Base-by-base conservation (phyloP, 179 eudicot species). In the Beta lomatogona region DNA sequence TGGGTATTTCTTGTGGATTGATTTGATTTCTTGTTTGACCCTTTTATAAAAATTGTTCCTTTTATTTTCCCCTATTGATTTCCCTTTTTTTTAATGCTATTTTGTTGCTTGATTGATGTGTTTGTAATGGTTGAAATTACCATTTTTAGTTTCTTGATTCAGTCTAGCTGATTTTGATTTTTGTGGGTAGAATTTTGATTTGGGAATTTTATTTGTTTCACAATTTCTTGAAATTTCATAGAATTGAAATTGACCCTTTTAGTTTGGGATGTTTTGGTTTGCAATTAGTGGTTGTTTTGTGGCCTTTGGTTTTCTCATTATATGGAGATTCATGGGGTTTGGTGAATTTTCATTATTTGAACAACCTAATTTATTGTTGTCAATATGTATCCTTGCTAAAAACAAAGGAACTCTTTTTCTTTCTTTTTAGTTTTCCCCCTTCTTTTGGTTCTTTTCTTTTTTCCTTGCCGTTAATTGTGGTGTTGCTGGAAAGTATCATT, bases 21-120 rank as follows among this genome's bases (percentile, higher is more conserved):
- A 60, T 82, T 86, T 41, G 66, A 45, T 73, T 79, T 79, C 19
- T 21, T 70, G 48, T 60, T 75, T 64, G 59, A 70, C 73, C 5
- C 73, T 28, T 41, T 80, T 50, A 21, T 50, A 6, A 11, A 31
- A 28, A 55, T 16, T 22, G 22, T 73, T 25, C 4, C 21, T 21
- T 21, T 11, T 50, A 61, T 36, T 80, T 25, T 1, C 28, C 28
- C 28, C 28, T 25, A 25, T 25, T 75, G 63, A 61, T 71, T 80
- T 28, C 14, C 6, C 3, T 3, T 2, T 4, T 31, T 66, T 19
- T 66, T n/a, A n/a, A 48, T 48, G 7, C 9, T 5, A 48, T 68
- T 22, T 22, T 13, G 19, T n/a, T 45, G 57, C 58, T 73, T 55
- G 10, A 57, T 70, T 36, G 61, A 41, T 78, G 58, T 55, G 66